A percentile compares a stretch with the other conserved stretches of the same genome.
Evolutionary conservation across 1,284 basidiomycete species (phyloP).

Genomic region (Fomitiporia mediterranea): DNA sequence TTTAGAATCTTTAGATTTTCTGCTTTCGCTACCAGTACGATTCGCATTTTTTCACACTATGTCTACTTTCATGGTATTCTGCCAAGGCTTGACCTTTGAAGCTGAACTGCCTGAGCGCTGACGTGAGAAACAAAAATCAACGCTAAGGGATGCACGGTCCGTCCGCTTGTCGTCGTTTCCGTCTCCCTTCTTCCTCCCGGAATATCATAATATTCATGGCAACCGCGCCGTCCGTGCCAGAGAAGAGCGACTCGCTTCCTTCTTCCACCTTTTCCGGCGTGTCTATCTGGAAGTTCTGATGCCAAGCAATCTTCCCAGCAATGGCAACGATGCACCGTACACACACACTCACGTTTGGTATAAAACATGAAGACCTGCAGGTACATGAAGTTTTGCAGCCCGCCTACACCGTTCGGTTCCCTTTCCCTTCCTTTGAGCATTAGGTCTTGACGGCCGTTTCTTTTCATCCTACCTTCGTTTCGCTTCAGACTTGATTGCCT

Average conservation of each 20-base stretch:
- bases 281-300: too few species aligned
- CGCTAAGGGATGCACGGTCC: background rate
- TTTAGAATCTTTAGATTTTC: background rate
- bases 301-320: background rate
- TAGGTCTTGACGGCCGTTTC: conserved; percentile 26
- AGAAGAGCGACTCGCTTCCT: background rate
- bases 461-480: conserved; percentile 20
- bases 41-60: background rate
- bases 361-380: too few species aligned
- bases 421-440: background rate
- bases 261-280: background rate
- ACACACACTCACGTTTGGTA: background rate
- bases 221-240: conserved; percentile 5
- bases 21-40: background rate
- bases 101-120: background rate
- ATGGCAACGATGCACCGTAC: background rate
- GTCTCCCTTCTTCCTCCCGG: background rate
- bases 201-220: background rate
- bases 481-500: conserved; percentile 6
- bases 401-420: background rate
- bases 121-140: background rate
- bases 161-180: background rate
- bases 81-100: background rate
- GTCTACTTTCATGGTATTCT: background rate
- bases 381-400: background rate